phyloP scores from a whole-genome alignment of 768 basidiomycete species.

The Xerocomellus dryophilus region DNA sequence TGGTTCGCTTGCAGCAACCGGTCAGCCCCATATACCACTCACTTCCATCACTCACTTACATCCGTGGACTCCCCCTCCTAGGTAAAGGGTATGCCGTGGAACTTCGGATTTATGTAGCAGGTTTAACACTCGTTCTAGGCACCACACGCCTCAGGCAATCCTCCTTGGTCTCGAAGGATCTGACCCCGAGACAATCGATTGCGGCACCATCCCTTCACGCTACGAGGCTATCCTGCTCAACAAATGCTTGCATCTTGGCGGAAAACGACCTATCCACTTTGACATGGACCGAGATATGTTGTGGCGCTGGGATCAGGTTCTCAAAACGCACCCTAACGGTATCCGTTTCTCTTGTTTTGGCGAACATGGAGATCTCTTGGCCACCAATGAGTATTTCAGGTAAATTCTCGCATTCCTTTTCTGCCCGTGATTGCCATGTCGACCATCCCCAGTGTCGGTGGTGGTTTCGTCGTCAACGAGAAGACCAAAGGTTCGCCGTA shows the following conservation, averaged over 20 bases:
- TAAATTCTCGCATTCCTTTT: constrained; percentile 11
- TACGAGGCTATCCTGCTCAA: constrained; percentile 65
- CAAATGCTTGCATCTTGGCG: constrained; percentile 67
- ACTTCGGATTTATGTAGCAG: neutral
- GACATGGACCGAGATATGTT: constrained; percentile 91
- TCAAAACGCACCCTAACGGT: constrained; percentile 87
- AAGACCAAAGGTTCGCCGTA: constrained; percentile 71
- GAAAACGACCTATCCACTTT: constrained; percentile 73
- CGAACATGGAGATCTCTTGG: constrained; percentile 78
- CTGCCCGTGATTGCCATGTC: neutral
- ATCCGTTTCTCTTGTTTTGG: constrained; percentile 90
- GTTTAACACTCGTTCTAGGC: constrained; percentile 40
- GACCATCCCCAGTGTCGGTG: constrained; percentile 60
- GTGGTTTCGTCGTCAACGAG: constrained; percentile 93
- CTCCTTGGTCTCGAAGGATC: constrained; percentile 82
- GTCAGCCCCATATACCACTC: constrained; percentile 33
- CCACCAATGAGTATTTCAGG: constrained; percentile 94
- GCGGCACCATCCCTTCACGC: constrained; percentile 74
- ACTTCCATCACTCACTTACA: constrained; percentile 2
- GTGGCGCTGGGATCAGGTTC: constrained; percentile 87
- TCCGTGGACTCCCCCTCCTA: constrained; percentile 25
- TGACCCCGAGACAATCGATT: constrained; percentile 92
- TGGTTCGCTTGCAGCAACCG: constrained; percentile 92
- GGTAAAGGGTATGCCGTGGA: constrained; percentile 66
- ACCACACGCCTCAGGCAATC: constrained; percentile 86